phyloP scores from a whole-genome alignment of 495 filamentous ascomycete species.

The Xylaria scruposa region DNA sequence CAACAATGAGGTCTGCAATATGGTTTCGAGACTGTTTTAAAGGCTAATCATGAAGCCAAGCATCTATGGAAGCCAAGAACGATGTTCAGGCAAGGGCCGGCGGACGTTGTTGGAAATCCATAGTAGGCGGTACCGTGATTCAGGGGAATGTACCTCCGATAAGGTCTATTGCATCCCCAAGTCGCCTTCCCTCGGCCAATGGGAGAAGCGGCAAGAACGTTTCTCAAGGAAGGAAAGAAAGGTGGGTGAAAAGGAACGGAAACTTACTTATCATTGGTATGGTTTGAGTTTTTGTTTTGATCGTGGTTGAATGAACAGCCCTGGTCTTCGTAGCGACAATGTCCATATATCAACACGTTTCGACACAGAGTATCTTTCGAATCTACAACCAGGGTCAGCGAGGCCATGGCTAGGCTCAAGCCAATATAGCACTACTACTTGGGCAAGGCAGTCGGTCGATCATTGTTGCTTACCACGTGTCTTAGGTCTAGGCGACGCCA shows the following conservation, averaged over 20 bases:
- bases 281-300: conserved; percentile 60
- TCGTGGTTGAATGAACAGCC: conserved; percentile 94
- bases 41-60: neutral
- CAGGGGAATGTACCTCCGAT: neutral
- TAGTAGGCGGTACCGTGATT: neutral
- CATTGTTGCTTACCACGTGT: conserved; percentile 49
- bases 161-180: neutral
- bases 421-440: neutral
- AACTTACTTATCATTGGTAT: conserved; percentile 65
- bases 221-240: neutral
- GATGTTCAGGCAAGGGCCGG: neutral
- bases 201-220: conserved; percentile 13
- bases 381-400: conserved; percentile 37
- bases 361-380: conserved; percentile 89
- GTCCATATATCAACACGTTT: conserved; percentile 92
- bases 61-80: neutral
- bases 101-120: neutral
- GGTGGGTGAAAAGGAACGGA: neutral
- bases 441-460: neutral
- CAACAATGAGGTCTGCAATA: neutral
- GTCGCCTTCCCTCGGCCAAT: neutral
- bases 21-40: neutral
- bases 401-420: neutral
- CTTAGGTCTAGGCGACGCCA: conserved; percentile 59
- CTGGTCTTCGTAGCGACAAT: conserved; percentile 90